Evolutionary conservation across 495 filamentous ascomycete species (phyloP), one percentile per base, ranked within the genome.

Genomic region (Xylaria flabelliformis): DNA sequence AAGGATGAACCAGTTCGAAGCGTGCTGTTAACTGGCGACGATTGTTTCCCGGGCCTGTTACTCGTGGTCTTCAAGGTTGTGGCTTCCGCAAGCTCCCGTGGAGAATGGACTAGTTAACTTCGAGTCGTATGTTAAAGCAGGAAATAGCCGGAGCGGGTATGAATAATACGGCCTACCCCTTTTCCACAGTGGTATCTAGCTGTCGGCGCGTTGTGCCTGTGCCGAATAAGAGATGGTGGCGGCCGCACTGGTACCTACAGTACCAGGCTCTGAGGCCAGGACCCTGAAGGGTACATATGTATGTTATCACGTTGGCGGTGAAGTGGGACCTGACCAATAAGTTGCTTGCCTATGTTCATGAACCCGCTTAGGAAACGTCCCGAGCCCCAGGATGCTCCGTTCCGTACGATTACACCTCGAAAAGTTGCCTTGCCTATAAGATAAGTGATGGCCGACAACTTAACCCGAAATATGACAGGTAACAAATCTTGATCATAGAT

Each of bases 281-380:
- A 56, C 53, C 53, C 64, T 50, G 48, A 67, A 55, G n/a, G 36
- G 32, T 67, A 56, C 65, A 50, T 67, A 67, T 56, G 46, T 67
- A 67, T 39, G 58, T 34, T 61, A 39, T 56, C 65, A 67, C 65
- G 65, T 67, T 67, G 65, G 58, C 34, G 65, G 36, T 56, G 39
- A 41, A 67, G 51, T n/a, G 48, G 21, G 48, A 26, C 13, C 15
- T 50, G 29, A 13, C 65, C 65, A 67, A 67, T 56, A 24, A 55
- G 53, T 32, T 17, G 53, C 24, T 29, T 41, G 32, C 6, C 29
- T 26, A 24, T 24, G 56, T 55, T 21, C 36, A 55, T 36, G 36
- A 68, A 58, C 51, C 51, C 36, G 36, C 65, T 68, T 21, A 29
- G 39, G 65, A 55, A 68, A 61, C 67, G 24, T 61, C 55, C 55